Percentiles rank a stretch among this genome's conserved stretches.
These are phyloP conservation scores for Vitis hybrid DNA, from an alignment of 177 flowering plant species.

Conservation along the genomic window DNA sequence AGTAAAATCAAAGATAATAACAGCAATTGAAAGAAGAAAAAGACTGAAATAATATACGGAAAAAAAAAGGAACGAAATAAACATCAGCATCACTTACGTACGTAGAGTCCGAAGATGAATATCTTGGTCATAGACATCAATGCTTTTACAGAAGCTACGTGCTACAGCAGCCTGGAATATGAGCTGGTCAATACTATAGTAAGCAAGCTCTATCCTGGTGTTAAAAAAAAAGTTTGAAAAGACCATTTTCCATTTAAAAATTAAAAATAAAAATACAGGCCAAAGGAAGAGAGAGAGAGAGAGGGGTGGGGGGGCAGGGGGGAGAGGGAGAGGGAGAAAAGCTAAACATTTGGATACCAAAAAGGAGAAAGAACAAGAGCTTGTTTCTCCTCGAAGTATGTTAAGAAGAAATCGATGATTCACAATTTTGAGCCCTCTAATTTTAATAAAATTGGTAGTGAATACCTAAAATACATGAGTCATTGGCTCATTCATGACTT, in stretches of 20 bases:
- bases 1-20: too few relatives aligned
- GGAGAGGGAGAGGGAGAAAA: too few relatives aligned
- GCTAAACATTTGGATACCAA: background rate
- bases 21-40: background rate
- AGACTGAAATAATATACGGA: background rate
- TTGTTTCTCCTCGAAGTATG: background rate
- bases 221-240: too few relatives aligned
- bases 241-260: background rate
- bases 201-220: too few relatives aligned
- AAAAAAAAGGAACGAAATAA: background rate
- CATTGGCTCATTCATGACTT: too few relatives aligned
- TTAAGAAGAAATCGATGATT: background rate
- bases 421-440: background rate
- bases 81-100: constrained; percentile 50
- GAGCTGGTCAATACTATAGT: background rate
- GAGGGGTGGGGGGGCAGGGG: too few relatives aligned
- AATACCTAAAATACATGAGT: too few relatives aligned
- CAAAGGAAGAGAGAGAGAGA: too few relatives aligned
- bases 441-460: background rate
- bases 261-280: background rate
- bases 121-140: constrained; percentile 87
- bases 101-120: constrained; percentile 64
- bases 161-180: constrained; percentile 72
- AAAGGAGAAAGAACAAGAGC: background rate
- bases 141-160: constrained; percentile 71